Evolutionary conservation across 2,329 filamentous ascomycete genomes (phyloP).

Genomic region (Scytalidium sp.): DNA sequence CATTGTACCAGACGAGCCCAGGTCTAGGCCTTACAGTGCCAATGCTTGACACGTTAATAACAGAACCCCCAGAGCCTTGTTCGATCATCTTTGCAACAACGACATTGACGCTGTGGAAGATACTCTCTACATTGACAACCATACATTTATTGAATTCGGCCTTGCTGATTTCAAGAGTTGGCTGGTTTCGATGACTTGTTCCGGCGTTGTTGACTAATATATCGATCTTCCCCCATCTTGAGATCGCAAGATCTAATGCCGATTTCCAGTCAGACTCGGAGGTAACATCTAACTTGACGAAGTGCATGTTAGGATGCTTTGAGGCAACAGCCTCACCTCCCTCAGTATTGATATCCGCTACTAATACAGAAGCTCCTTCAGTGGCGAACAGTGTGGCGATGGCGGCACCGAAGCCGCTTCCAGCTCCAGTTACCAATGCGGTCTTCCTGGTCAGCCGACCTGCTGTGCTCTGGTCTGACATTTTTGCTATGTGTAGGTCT

Average conservation of each 20-base stretch:
- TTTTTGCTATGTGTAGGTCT: too few species aligned
- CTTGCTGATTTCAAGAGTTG: slow-evolving; percentile 61
- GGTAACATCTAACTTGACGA: slow-evolving; percentile 41
- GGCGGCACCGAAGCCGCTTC: slow-evolving; percentile 61
- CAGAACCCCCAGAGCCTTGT: slow-evolving; percentile 52
- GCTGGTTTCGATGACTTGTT: slow-evolving; percentile 47
- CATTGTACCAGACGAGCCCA: slow-evolving; percentile 68
- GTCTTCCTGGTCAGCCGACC: too few species aligned
- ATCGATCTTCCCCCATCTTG: slow-evolving; percentile 46
- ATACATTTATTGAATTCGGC: slow-evolving; percentile 65
- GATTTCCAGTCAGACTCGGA: slow-evolving; percentile 46
- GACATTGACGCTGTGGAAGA: slow-evolving; percentile 58
- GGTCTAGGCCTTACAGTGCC: slow-evolving; percentile 59
- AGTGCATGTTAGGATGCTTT: slow-evolving; percentile 16
- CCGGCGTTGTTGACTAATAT: slow-evolving; percentile 58
- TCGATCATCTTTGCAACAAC: slow-evolving; percentile 59
- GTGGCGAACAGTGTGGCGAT: slow-evolving; percentile 56
- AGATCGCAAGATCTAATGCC: slow-evolving; percentile 39
- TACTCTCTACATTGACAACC: slow-evolving; percentile 65
- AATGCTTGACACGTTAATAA: slow-evolving; percentile 66
- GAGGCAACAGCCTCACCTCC: slow-evolving; percentile 47
- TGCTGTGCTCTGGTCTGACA: too few species aligned
- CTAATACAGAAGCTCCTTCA: slow-evolving; percentile 59
- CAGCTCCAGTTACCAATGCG: slow-evolving; percentile 40
- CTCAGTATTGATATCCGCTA: slow-evolving; percentile 57